Evolutionary conservation across 2,329 filamentous ascomycete genomes (phyloP).

Genomic region (Stenocarpella maydis): DNA sequence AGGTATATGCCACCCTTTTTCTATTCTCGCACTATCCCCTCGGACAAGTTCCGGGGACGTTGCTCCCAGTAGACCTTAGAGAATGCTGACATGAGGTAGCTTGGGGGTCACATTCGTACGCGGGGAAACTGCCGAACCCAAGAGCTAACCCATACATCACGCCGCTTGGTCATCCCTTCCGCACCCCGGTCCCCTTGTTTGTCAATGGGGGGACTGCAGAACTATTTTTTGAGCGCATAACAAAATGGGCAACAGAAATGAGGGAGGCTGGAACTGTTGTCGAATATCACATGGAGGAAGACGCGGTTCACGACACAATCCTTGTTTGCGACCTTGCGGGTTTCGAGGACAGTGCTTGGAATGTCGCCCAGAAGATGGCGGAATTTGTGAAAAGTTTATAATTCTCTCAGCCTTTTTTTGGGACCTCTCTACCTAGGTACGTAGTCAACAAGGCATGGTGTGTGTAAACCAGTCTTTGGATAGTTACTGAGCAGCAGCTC

Average conservation of each 20-base stretch:
- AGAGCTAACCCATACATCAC: conserved; percentile 48
- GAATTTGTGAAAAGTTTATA: conserved; percentile 11
- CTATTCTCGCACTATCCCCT: background rate
- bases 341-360: conserved; percentile 43
- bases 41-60: no score
- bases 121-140: conserved; percentile 36
- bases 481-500: no score
- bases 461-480: no score
- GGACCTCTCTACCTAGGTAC: background rate
- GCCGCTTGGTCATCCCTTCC: conserved; percentile 47
- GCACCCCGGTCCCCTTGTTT: conserved; percentile 49
- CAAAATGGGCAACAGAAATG: conserved; percentile 48
- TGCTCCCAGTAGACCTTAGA: background rate
- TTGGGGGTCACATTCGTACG: conserved; percentile 53
- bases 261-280: conserved; percentile 49
- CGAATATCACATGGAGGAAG: conserved; percentile 47
- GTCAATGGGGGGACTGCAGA: conserved; percentile 51
- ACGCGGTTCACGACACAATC: conserved; percentile 53
- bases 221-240: conserved; percentile 50
- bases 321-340: conserved; percentile 49
- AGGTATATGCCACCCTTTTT: background rate
- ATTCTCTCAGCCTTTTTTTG: background rate
- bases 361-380: conserved; percentile 1
- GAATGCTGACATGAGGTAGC: conserved; percentile 6
- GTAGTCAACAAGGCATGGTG: no score